Percentiles rank a stretch among this genome's conserved stretches.
These are phyloP conservation scores for Coniochaeta pulveracea DNA, from an alignment of 2,329 filamentous ascomycete species.

Conservation along the genomic window DNA sequence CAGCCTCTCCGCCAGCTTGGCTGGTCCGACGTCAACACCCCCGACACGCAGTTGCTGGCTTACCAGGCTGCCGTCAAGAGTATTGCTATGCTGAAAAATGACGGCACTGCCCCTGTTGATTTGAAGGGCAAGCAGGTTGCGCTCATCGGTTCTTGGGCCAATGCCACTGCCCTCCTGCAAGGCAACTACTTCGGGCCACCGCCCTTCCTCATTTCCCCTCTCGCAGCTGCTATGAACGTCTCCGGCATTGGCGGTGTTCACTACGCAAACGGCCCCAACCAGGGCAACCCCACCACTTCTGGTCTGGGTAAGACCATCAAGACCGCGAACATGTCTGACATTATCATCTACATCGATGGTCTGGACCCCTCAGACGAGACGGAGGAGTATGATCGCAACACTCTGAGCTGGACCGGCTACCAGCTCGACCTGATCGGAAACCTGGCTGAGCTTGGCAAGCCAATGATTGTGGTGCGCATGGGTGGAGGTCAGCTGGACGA, in stretches of 20 bases:
- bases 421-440: slow-evolving; percentile 39
- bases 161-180: slow-evolving; percentile 43
- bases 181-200: slow-evolving; percentile 47
- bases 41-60: slow-evolving; percentile 41
- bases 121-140: slow-evolving; percentile 37
- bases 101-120: slow-evolving; percentile 35
- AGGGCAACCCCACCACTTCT: slow-evolving; percentile 12
- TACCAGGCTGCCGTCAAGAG: slow-evolving; percentile 39
- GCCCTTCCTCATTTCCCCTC: slow-evolving; percentile 41
- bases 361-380: slow-evolving; percentile 39
- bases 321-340: slow-evolving; percentile 20
- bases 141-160: slow-evolving; percentile 47
- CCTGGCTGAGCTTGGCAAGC: slow-evolving; percentile 32
- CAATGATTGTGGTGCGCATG: slow-evolving; percentile 37
- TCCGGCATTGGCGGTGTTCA: too few species aligned
- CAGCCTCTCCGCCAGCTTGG: slow-evolving; percentile 39
- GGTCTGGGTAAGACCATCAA: slow-evolving; percentile 6
- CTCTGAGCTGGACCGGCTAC: slow-evolving; percentile 37
- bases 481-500: slow-evolving; percentile 34
- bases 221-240: slow-evolving; percentile 36
- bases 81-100: slow-evolving; percentile 41
- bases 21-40: slow-evolving; percentile 44
- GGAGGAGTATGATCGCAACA: slow-evolving; percentile 38
- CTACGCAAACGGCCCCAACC: slow-evolving; percentile 24
- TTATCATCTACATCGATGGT: slow-evolving; percentile 43